Base-by-base conservation (phyloP, 805 yeast genomes). In the Cyberlindnera samutprakarnensis region DNA sequence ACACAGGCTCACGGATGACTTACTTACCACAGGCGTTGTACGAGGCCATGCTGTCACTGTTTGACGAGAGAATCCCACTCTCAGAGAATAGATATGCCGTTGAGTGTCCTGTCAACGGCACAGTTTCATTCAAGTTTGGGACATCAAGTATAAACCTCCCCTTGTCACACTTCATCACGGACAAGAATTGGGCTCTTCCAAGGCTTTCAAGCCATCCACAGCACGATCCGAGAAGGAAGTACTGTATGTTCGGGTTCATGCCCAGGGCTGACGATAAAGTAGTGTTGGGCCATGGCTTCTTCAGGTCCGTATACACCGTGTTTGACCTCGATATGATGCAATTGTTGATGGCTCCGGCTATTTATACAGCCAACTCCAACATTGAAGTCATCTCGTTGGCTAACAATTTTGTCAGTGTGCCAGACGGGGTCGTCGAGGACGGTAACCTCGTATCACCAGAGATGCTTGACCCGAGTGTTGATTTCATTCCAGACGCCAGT, bases 241-340 rank as follows among this genome's bases (percentile, higher is more conserved):
- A 33, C 24, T 43, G 47, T 22, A n/a, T 31, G 0, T 22, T 49
- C 13, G 46, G 43, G 4, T 31, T 48, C 9, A 3, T 20, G 16
- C 36, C 46, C 21, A 30, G 21, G 21, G 12, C 20, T 2, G 16
- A 15, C 8, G 30, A 30, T 14, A 25, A 14, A 2, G 32, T 46
- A 1, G 36, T 49, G 3, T 24, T 49, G 10, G 54, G 54, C 1
- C 44, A 38, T 4, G 38, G 37, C 6, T 47, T 49, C 26, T 34
- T 49, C 7, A 39, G 42, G 28, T 24, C 42, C 9, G 10, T 36
- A 3, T 49, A 49, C 18, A 37, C 44, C 7, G 50, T 48, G 9
- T 50, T 43, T 28, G 54, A 50, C 31, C 26, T 47, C 7, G 53
- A 47, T 29, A 25, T 27, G 12, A 38, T 43, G 44, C 45, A 45